A percentile compares a stretch with the other conserved stretches of the same genome.
These are phyloP conservation scores for Centaurea solstitialis DNA, from an alignment of 129 eudicot species.

Conservation along the genomic window DNA sequence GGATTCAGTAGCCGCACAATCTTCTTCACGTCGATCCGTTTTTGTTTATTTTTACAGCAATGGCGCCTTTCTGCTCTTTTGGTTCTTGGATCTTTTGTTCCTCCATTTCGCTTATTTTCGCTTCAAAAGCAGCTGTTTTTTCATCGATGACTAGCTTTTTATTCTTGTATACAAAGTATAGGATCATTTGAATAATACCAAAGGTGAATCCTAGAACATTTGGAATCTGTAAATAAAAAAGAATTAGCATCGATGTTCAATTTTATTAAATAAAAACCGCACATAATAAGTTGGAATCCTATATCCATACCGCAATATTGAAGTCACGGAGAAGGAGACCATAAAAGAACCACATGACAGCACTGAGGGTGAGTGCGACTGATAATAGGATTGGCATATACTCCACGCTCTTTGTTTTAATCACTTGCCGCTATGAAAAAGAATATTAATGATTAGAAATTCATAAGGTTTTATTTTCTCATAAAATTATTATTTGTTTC, in stretches of 20 bases:
- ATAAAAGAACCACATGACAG: background rate
- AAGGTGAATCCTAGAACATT: conserved; percentile 33
- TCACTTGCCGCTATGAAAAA: conserved; percentile 26
- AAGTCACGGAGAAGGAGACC: conserved; percentile 14
- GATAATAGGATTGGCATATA: conserved; percentile 30
- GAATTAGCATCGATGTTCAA: background rate
- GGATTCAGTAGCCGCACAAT: conserved; percentile 10
- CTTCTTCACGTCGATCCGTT: background rate
- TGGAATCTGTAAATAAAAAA: conserved; percentile 25
- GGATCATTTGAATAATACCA: conserved; percentile 27
- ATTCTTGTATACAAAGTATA: conserved; percentile 30
- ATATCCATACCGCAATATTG: conserved; percentile 29
- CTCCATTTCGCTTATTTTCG: conserved; percentile 7
- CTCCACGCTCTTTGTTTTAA: conserved; percentile 38
- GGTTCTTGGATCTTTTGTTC: conserved; percentile 15
- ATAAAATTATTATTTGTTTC: background rate
- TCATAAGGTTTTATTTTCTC: background rate
- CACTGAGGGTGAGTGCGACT: conserved; percentile 21
- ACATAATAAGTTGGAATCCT: background rate
- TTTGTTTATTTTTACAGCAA: background rate
- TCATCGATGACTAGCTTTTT: conserved; percentile 1
- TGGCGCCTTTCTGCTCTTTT: conserved; percentile 5
- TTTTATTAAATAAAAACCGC: background rate
- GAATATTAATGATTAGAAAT: background rate
- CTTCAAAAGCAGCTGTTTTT: background rate